A percentile compares a stretch with the other conserved stretches of the same genome.
Conservation (phyloP, 345 rosid species). For the Diplotaxis tenuifolia region DNA sequence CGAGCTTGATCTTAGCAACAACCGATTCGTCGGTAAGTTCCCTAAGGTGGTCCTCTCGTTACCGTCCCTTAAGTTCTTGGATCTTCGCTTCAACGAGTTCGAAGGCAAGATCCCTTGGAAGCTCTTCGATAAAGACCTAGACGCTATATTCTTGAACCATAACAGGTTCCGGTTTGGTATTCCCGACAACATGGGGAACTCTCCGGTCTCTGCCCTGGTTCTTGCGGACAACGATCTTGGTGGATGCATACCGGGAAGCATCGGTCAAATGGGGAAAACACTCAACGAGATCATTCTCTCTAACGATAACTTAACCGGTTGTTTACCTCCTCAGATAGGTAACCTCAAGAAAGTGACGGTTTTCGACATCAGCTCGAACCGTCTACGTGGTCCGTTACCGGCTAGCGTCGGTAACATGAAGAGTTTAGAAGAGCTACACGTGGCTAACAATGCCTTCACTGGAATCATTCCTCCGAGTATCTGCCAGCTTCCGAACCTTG, state of each 20-base stretch:
- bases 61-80: conserved; percentile 61
- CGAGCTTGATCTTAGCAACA: conserved; percentile 77
- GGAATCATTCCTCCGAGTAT: conserved; percentile 56
- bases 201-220: conserved; percentile 69
- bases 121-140: conserved; percentile 59
- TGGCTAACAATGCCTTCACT: conserved; percentile 57
- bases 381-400: conserved; percentile 57
- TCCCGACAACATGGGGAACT: conserved; percentile 65
- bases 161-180: conserved; percentile 64
- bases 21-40: conserved; percentile 69
- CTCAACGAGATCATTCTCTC: conserved; percentile 65
- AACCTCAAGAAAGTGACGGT: conserved; percentile 54
- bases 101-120: conserved; percentile 63
- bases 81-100: conserved; percentile 75
- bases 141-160: conserved; percentile 63
- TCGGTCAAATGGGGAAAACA: conserved; percentile 67
- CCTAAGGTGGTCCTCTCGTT: conserved; percentile 55
- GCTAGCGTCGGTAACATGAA: conserved; percentile 54
- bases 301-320: conserved; percentile 71
- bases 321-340: conserved; percentile 70
- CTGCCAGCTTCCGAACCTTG: conserved; percentile 55
- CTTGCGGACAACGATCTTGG: conserved; percentile 73
- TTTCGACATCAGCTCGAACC: conserved; percentile 61
- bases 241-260: conserved; percentile 70
- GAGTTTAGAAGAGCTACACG: conserved; percentile 65